Evolutionary conservation across 192 early-diverging fungal species (phyloP), one percentile per base, ranked within the genome.

Genomic region (Coemansia umbellata): DNA sequence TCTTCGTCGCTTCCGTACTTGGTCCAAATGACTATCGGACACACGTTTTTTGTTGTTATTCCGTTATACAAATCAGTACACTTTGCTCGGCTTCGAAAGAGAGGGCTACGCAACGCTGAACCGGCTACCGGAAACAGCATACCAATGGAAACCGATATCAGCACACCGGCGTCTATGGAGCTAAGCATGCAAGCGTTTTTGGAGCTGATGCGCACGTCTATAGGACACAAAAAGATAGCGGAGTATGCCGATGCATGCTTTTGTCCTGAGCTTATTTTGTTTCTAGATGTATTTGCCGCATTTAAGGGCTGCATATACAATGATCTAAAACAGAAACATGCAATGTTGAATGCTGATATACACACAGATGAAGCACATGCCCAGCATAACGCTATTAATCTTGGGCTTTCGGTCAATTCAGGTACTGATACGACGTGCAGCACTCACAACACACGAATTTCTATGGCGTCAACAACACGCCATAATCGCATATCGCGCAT

Each of bases 271-370:
- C 62, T 72, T 13, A 47, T 65, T 23, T 52, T 37, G 15, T 72
- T 72, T 22, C 45, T 72, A 10, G 69, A 72, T 15, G 57, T 60
- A 1, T 72, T 60, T 33, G 48, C 48, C 23, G 69, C 69, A 15
- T 57, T 72, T 23, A 72, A 72, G 39, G 18, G 17, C 24, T 53
- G 52, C 14, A 52, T 63, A 9, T 59, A 58, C 18, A 33, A 42
- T 31, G 42, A 44, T 22, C 24, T 44, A 5, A 44, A 44, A 5
- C 42, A 27, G n/a, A n/a, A 51, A 43, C 22, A 43, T n/a, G n/a
- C n/a, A n/a, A n/a, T n/a, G n/a, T n/a, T n/a, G n/a, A n/a, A n/a
- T n/a, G n/a, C n/a, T n/a, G n/a, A n/a, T n/a, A n/a, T n/a, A n/a
- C n/a, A n/a, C n/a, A n/a, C n/a, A n/a, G n/a, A n/a, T n/a, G n/a